These are phyloP conservation scores for Pisolithus microcarpus DNA, from an alignment of 768 basidiomycete species.

Conservation along the genomic window DNA sequence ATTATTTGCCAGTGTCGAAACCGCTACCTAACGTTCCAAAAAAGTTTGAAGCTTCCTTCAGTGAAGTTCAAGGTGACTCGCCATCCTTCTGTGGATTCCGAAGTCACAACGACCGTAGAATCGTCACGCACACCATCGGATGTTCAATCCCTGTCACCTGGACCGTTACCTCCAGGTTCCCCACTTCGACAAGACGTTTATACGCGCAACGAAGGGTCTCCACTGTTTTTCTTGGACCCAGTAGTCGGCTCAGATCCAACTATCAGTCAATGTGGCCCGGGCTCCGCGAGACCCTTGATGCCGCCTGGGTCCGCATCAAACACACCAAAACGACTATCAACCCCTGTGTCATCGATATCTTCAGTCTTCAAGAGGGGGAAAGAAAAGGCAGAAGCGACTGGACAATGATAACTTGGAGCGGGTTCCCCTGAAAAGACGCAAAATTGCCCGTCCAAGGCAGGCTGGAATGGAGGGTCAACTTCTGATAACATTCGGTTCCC, in stretches of 20 bases:
- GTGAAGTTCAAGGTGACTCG: neutral
- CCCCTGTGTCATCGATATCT: neutral
- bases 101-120: neutral
- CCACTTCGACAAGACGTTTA: conserved; percentile 1
- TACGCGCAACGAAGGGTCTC: conserved; percentile 3
- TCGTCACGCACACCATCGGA: conserved; percentile 2
- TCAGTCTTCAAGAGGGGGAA: neutral
- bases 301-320: conserved; percentile 3
- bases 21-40: conserved; percentile 21
- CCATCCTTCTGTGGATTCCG: conserved; percentile 1
- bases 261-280: neutral
- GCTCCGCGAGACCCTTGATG: conserved; percentile 1
- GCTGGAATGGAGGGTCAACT: conserved; percentile 1
- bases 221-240: conserved; percentile 24
- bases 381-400: neutral
- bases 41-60: neutral
- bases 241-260: conserved; percentile 17
- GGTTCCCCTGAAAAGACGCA: neutral
- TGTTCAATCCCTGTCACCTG: conserved; percentile 2
- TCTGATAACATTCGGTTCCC: neutral
- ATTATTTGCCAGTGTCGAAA: conserved; percentile 19
- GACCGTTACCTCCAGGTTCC: neutral
- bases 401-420: neutral
- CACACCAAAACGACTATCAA: neutral
- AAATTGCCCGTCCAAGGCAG: neutral